Evolutionary conservation across 176 grass and related monocot genomes (phyloP).

Genomic region (Saccharum spontaneum): DNA sequence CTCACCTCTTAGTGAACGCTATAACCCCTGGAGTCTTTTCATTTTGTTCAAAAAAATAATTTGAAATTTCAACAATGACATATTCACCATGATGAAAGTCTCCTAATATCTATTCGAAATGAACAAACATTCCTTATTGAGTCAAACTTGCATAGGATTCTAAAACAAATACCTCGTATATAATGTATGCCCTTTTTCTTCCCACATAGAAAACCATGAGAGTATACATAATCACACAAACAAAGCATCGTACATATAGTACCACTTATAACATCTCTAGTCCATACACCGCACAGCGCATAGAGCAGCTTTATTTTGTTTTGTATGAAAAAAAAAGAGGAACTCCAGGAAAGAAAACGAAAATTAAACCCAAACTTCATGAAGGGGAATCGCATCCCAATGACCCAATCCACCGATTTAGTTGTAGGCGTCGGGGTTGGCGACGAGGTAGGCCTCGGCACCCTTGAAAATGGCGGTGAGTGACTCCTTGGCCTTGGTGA

Average conservation of each 20-base stretch:
- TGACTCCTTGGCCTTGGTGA: constrained; percentile 45
- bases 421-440: constrained; percentile 70
- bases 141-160: not conserved
- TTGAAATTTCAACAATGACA: too few relatives aligned
- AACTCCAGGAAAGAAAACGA: not conserved
- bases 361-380: not conserved
- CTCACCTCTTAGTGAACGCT: too few relatives aligned
- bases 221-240: not conserved
- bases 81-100: too few relatives aligned
- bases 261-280: not conserved
- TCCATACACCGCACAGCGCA: not conserved
- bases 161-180: not conserved
- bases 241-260: not conserved
- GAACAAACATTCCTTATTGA: not conserved
- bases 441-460: constrained; percentile 57
- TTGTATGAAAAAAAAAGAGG: not conserved
- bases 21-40: too few relatives aligned
- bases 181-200: not conserved
- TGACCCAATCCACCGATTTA: constrained; percentile 14
- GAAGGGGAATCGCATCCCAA: not conserved
- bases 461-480: constrained; percentile 51
- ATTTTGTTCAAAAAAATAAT: too few relatives aligned
- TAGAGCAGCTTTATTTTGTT: not conserved
- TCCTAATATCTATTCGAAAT: too few relatives aligned
- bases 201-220: not conserved